Conservation (phyloP, 2,329 filamentous ascomycete genomes). For the Helminthosporium solani region DNA sequence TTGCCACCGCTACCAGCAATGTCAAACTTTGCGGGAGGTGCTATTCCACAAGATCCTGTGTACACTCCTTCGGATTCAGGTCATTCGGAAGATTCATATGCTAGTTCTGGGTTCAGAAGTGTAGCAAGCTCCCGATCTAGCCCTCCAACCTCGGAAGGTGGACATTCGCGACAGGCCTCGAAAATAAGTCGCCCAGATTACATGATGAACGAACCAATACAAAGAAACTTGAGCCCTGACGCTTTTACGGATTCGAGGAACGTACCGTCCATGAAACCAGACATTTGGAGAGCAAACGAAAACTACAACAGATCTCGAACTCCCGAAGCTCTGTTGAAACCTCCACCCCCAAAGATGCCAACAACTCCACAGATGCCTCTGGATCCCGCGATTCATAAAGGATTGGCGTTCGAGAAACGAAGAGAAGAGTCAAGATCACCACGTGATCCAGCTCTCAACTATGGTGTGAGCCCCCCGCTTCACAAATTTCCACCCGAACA, state of each 20-base stretch:
- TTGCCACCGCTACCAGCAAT: constrained; percentile 26
- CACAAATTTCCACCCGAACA: constrained; percentile 14
- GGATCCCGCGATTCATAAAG: constrained; percentile 43
- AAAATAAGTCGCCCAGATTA: constrained; percentile 28
- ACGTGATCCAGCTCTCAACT: constrained; percentile 17
- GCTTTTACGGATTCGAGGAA: constrained; percentile 24
- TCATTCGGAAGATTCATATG: constrained; percentile 41
- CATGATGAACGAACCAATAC: constrained; percentile 23
- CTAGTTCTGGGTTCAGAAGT: constrained; percentile 37
- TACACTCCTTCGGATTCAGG: constrained; percentile 45
- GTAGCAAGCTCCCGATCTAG: constrained; percentile 42
- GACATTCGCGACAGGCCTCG: constrained; percentile 35
- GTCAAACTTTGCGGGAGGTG: constrained; percentile 16
- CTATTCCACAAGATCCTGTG: constrained; percentile 29
- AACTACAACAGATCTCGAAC: constrained; percentile 22
- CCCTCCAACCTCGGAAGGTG: constrained; percentile 39
- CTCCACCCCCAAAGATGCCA: constrained; percentile 18
- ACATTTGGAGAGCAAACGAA: constrained; percentile 18
- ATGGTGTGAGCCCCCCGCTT: constrained; percentile 15
- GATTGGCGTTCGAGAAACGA: constrained; percentile 23
- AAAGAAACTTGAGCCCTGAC: constrained; percentile 33
- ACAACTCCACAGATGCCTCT: constrained; percentile 41
- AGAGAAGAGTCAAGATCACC: constrained; percentile 12
- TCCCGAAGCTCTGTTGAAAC: constrained; percentile 22
- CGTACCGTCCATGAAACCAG: constrained; percentile 11